These are phyloP conservation scores for Butyriboletus appendiculatus DNA, from an alignment of 1,284 basidiomycete genomes.

Conservation along the genomic window DNA sequence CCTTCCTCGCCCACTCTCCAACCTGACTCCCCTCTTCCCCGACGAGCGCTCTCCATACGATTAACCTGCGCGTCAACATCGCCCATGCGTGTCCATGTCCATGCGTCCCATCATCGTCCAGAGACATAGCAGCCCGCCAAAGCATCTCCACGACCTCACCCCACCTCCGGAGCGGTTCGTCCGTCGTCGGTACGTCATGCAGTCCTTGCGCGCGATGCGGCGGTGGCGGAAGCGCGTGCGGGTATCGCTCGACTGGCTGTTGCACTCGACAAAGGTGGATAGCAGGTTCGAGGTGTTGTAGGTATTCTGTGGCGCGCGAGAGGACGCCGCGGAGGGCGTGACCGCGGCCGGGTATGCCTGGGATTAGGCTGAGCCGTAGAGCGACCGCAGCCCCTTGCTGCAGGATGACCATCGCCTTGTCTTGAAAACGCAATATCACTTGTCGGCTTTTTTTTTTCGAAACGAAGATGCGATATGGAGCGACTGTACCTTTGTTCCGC, in stretches of 20 bases:
- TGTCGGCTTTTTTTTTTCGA: background rate
- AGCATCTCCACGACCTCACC: constrained; percentile 54
- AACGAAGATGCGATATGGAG: background rate
- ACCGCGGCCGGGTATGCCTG: background rate
- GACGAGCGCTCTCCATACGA: constrained; percentile 24
- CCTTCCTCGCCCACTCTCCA: constrained; percentile 50
- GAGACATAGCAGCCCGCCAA: constrained; percentile 35
- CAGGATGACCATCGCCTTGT: constrained; percentile 22
- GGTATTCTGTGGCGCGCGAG: constrained; percentile 31
- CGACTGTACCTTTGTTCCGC: constrained; percentile 23
- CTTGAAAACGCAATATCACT: constrained; percentile 5
- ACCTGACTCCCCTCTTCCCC: constrained; percentile 38
- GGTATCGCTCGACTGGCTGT: background rate
- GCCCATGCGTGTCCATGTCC: background rate
- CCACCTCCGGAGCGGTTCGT: constrained; percentile 44
- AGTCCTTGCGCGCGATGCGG: constrained; percentile 45
- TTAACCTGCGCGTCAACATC: background rate
- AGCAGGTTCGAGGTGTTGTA: constrained; percentile 42
- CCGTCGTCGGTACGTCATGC: constrained; percentile 33
- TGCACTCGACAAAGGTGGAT: constrained; percentile 10
- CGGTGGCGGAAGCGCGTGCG: constrained; percentile 10
- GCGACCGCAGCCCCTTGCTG: constrained; percentile 14
- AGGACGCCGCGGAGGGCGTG: constrained; percentile 34
- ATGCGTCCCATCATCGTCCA: constrained; percentile 15
- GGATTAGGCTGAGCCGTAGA: constrained; percentile 23